phyloP scores from a whole-genome alignment of 2,329 filamentous ascomycete species.

The Diaporthe ilicicola region DNA sequence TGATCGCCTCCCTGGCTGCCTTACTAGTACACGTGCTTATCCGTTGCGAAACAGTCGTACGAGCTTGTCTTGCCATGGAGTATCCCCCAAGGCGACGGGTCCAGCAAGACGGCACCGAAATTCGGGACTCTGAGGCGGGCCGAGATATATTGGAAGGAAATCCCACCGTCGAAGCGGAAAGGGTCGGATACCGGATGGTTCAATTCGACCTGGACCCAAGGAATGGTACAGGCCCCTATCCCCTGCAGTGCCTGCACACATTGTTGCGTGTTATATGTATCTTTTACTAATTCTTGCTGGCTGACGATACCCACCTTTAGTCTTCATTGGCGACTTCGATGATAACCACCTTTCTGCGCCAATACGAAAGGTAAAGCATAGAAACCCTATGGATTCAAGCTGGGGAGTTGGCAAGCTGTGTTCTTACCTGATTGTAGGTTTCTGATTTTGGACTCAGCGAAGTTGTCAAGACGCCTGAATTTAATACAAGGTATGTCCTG shows the following conservation, averaged over 20 bases:
- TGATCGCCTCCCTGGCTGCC: not conserved
- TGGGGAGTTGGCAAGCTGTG: no score
- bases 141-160: not conserved
- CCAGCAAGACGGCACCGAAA: not conserved
- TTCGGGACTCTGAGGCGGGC: not conserved
- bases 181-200: not conserved
- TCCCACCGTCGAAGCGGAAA: not conserved
- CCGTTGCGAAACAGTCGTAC: not conserved
- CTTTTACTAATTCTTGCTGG: not conserved
- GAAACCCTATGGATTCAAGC: no score
- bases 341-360: not conserved
- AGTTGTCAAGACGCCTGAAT: no score
- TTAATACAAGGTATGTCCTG: no score
- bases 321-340: not conserved
- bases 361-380: not conserved
- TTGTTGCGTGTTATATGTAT: no score
- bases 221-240: not conserved
- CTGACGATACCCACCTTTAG: not conserved
- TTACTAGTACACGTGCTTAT: not conserved
- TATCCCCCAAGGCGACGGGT: not conserved
- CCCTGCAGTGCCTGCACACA: no score
- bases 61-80: constrained; percentile 1
- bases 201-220: constrained; percentile 11
- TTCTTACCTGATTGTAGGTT: no score
- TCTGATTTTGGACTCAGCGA: no score